phyloP scores from a whole-genome alignment of 108 stramenopile genomes.

The Conticribra guillardii region DNA sequence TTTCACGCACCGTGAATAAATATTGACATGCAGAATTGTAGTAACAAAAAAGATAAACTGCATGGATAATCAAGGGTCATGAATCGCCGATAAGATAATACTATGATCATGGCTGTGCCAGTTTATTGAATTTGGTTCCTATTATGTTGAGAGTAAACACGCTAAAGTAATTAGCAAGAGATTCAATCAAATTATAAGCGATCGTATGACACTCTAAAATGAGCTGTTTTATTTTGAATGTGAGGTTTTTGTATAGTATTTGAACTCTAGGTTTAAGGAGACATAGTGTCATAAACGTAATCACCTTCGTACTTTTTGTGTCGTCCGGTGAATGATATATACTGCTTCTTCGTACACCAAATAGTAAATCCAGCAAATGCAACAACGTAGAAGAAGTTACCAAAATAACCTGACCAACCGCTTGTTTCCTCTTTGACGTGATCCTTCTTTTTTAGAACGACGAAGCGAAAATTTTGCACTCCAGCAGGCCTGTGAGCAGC shows the following conservation, averaged over 20 bases:
- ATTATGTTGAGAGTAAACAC: no score
- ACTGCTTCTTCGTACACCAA: constrained; percentile 30
- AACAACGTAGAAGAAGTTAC: constrained; percentile 24
- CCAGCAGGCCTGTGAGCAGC: constrained; percentile 41
- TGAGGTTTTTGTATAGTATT: no score
- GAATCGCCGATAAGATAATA: no score
- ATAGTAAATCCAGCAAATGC: constrained; percentile 13
- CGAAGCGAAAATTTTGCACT: constrained; percentile 59
- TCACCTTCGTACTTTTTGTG: constrained; percentile 49
- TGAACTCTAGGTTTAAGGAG: neutral
- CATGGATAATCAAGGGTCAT: neutral
- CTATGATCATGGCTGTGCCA: no score
- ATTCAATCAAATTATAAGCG: no score
- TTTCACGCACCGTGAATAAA: no score
- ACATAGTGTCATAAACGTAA: constrained; percentile 10
- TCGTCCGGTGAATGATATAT: constrained; percentile 35
- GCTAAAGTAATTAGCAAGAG: no score
- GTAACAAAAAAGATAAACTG: neutral
- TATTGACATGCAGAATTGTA: neutral
- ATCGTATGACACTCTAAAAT: no score
- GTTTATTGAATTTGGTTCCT: no score
- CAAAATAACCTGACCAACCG: constrained; percentile 13
- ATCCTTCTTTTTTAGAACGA: constrained; percentile 54
- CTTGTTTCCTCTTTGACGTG: constrained; percentile 7
- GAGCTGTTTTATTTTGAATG: no score